Percentiles rank a stretch among this genome's conserved stretches.
Conservation (phyloP, 2,329 filamentous ascomycete species). For the Phialophora macrospora region DNA sequence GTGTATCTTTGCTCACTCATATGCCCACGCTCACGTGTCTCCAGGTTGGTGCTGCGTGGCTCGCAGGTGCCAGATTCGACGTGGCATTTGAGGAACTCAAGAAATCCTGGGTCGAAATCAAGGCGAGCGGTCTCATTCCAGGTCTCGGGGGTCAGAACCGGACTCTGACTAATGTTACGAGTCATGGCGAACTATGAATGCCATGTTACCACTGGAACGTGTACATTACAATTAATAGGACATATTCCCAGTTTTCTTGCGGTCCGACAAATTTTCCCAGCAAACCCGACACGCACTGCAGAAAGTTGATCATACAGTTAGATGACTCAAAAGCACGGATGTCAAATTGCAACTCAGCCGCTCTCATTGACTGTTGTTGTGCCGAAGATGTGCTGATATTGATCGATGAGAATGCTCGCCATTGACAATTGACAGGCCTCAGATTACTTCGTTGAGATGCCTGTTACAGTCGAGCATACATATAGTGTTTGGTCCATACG, state of each 20-base stretch:
- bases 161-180: slow-evolving; percentile 7
- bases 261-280: neutral
- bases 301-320: neutral
- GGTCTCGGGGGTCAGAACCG: slow-evolving; percentile 6
- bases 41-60: slow-evolving; percentile 77
- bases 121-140: slow-evolving; percentile 15
- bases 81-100: slow-evolving; percentile 64
- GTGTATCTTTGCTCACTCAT: slow-evolving; percentile 42
- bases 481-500: neutral
- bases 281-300: neutral
- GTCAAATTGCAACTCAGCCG: slow-evolving; percentile 97
- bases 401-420: slow-evolving; percentile 25
- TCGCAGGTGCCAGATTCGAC: slow-evolving; percentile 83
- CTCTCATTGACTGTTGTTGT: slow-evolving; percentile 83
- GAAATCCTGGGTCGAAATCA: slow-evolving; percentile 43
- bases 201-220: slow-evolving; percentile 2
- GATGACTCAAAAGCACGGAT: slow-evolving; percentile 74
- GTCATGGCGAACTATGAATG: slow-evolving; percentile 29
- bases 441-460: slow-evolving; percentile 32
- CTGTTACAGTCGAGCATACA: slow-evolving; percentile 35
- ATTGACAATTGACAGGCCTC: slow-evolving; percentile 37
- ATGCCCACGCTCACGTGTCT: slow-evolving; percentile 19
- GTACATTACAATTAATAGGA: slow-evolving; percentile 16
- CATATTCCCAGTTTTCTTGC: neutral
- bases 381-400: slow-evolving; percentile 98